Percentiles rank a stretch among this genome's conserved stretches.
phyloP scores from a whole-genome alignment of 768 basidiomycete species.

The Sistotremastrum suecicum region DNA sequence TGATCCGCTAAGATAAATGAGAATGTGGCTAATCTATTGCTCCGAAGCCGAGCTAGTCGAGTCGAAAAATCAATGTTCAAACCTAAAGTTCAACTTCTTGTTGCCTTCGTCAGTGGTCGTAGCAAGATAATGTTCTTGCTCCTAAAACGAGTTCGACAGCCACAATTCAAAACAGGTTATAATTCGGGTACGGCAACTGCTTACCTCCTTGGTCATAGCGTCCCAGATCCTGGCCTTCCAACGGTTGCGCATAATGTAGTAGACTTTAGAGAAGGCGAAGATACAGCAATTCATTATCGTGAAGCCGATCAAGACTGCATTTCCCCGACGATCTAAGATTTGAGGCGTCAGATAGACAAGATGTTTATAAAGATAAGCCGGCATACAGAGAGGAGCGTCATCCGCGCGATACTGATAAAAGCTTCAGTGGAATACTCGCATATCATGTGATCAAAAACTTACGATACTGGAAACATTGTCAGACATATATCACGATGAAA shows the following conservation, averaged over 20 bases:
- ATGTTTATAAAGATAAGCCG: neutral
- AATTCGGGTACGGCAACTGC: neutral
- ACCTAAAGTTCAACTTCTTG: constrained; percentile 17
- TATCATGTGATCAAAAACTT: constrained; percentile 1
- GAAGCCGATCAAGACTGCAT: constrained; percentile 38
- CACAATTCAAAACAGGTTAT: neutral
- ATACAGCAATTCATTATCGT: constrained; percentile 17
- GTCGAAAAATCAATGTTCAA: constrained; percentile 11
- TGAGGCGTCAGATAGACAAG: neutral
- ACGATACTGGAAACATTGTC: constrained; percentile 7
- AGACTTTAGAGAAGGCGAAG: constrained; percentile 40
- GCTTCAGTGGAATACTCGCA: constrained; percentile 31
- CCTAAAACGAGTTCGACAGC: constrained; percentile 1
- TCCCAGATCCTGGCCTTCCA: constrained; percentile 42
- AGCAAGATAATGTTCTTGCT: constrained; percentile 19
- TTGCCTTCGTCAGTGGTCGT: constrained; percentile 21
- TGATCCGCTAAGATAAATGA: too few species aligned
- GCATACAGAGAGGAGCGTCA: constrained; percentile 41
- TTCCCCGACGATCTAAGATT: constrained; percentile 40
- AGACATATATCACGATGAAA: neutral
- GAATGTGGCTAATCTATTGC: too few species aligned
- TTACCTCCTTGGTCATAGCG: constrained; percentile 31
- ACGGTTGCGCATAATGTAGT: constrained; percentile 45
- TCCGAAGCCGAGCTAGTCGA: too few species aligned
- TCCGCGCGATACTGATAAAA: constrained; percentile 39